Base-by-base conservation (phyloP, 1,284 basidiomycete genomes). In the Sporisorium exsertum region DNA sequence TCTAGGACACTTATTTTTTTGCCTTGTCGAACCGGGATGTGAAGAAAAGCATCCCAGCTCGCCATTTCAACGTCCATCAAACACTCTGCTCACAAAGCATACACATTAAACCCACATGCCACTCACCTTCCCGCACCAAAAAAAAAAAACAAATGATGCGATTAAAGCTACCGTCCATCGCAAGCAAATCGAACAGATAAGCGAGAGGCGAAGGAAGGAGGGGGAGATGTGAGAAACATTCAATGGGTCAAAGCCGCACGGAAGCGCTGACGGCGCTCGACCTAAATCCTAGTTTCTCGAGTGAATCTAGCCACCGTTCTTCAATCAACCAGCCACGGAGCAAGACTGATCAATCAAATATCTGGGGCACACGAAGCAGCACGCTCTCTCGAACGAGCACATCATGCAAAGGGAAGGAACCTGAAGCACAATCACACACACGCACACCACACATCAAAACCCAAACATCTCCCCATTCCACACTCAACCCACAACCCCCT, bases 281-380 rank as follows among this genome's bases (percentile, higher is more conserved):
- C 65, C 74, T 77, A 72, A 77, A 77, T 77, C 69, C 74, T 55
- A 65, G 65, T 68, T 53, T 65, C 69, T 32, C 18, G 13, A 47
- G 29, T 24, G 29, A 32, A 73, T 80, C 58, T 81, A 63, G 80
- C 80, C 80, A 51, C 76, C 79, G 55, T 62, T 62, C 78, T 81
- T 81, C 80, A 81, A 81, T 81, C 78, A 64, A 71, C 60, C 64
- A 78, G 78, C 76, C 80, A 81, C 72, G 43, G 61, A 46, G 51
- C 2, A 47, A 64, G 75, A 60, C 79, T 72, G 67, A 52, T 58
- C 78, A 72, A 81, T 80, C 80, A 81, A 81, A 81, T 80, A 80
- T 70, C 69, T 75, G 80, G 80, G 80, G 77, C 70, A 50, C 49
- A n/a, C n/a, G n/a, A 24, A 12, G 18, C 15, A 16, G 6, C 27